Conservation (phyloP, 371 early-diverging fungal genomes). For the Rhizopus microsporus region DNA sequence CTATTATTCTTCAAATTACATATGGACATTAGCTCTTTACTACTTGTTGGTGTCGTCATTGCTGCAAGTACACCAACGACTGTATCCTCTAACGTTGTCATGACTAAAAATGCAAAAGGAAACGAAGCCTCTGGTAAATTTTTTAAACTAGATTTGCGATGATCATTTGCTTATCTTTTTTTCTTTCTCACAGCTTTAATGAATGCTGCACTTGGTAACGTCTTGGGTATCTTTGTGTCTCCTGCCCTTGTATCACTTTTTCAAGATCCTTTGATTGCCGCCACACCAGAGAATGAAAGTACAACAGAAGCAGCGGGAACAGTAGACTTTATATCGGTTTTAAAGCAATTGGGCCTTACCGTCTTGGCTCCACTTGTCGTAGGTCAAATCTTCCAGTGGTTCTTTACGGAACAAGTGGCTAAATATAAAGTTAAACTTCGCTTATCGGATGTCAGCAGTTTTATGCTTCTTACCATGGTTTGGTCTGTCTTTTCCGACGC, state of each 20-base stretch:
- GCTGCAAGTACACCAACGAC: conserved; percentile 75
- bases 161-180: background rate
- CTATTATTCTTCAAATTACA: conserved; percentile 47
- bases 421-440: conserved; percentile 54
- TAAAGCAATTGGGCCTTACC: conserved; percentile 63
- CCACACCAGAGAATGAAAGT: conserved; percentile 48
- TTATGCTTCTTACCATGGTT: conserved; percentile 67
- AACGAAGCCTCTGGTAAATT: conserved; percentile 63
- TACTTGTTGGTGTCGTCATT: conserved; percentile 70
- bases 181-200: conserved; percentile 46
- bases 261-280: conserved; percentile 36
- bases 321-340: conserved; percentile 57
- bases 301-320: conserved; percentile 33
- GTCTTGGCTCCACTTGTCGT: conserved; percentile 66
- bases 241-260: conserved; percentile 55
- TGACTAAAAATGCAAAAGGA: conserved; percentile 75
- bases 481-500: conserved; percentile 80
- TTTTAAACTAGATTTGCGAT: background rate
- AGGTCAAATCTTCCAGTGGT: conserved; percentile 66
- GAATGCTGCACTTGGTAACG: conserved; percentile 75
- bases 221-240: conserved; percentile 75
- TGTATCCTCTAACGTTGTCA: conserved; percentile 77
- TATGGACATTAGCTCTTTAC: conserved; percentile 52
- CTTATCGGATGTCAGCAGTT: conserved; percentile 60
- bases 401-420: conserved; percentile 55